Evolutionary conservation across 2,329 filamentous ascomycete genomes (phyloP), one percentile per base, ranked within the genome.

Genomic region (Fusarium falciforme): DNA sequence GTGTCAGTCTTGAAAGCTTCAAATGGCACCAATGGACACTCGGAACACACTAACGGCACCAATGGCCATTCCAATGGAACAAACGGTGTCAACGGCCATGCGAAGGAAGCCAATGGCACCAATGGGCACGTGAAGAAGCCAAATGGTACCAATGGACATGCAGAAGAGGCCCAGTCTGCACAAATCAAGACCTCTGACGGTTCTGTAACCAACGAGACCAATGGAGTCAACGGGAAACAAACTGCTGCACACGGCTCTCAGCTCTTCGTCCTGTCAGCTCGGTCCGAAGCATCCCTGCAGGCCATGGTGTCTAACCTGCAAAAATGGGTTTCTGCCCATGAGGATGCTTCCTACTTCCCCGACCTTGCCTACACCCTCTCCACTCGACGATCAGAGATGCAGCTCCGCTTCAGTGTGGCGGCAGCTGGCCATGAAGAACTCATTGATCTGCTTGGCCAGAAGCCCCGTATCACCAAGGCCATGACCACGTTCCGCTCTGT

Each of bases 331-430:
- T 61, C 44, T 52, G 59, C 62, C n/a, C 58, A 63, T 20, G 16
- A 54, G 1, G 42, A 59, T 61, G 16, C 54, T 20, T 64, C 64
- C 47, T 67, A 58, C 31, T 70, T 70, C 40, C 27, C 64, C 17
- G 36, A 70, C 35, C 68, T 70, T 54, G 64, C 68, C 17, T 67
- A 67, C 35, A 70, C 68, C 14, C 68, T 70, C 17, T 70, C 68
- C 6, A 62, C 64, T 38, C 64, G 68, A 14, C 55, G 67, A 29
- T 70, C 67, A n/a, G 60, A 66, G 36, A 33, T 71, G 66, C 52
- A 63, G 8, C 61, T 61, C 14, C 59, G 66, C 1, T 66, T 66
- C 22, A 69, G 67, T 55, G 38, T 31, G n/a, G 62, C 61, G 17
- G 67, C 67, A 14, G 6, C 63, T 5, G 47, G 29, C 27, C 66